These are phyloP conservation scores for Neofusicoccum umdonicola DNA, from an alignment of 2,329 filamentous ascomycete genomes.

Conservation along the genomic window DNA sequence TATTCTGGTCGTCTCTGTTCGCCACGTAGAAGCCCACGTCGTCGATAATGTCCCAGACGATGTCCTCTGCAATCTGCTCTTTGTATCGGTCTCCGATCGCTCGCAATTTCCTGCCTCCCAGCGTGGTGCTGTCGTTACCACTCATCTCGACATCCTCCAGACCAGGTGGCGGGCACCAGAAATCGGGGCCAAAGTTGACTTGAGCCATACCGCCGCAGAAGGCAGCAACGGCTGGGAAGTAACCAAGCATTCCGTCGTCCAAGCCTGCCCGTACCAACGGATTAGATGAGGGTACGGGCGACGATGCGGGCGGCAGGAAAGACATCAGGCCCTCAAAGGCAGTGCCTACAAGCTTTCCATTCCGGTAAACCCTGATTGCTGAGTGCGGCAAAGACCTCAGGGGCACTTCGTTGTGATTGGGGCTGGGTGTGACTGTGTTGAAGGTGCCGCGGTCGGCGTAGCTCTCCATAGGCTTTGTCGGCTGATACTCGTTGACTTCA, in stretches of 20 bases:
- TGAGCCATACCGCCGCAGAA: conserved; percentile 90
- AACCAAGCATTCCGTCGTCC: conserved; percentile 92
- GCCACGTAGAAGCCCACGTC: conserved; percentile 88
- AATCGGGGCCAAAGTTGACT: conserved; percentile 90
- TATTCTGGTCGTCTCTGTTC: conserved; percentile 45
- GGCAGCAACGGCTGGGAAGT: conserved; percentile 89
- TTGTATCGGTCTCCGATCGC: conserved; percentile 76
- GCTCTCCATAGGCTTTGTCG: conserved; percentile 80
- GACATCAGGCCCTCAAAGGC: conserved; percentile 84
- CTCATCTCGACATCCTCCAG: conserved; percentile 41
- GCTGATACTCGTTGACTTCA: conserved; percentile 85
- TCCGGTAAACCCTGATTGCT: conserved; percentile 87
- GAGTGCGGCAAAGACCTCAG: conserved; percentile 84
- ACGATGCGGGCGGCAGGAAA: conserved; percentile 87
- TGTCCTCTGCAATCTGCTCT: conserved; percentile 92
- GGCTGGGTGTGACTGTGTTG: conserved; percentile 70
- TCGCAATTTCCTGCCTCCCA: conserved; percentile 42
- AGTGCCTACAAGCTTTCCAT: conserved; percentile 80
- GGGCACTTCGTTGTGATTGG: conserved; percentile 70
- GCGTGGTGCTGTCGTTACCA: conserved; percentile 24
- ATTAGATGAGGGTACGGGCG: conserved; percentile 58
- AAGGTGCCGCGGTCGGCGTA: conserved; percentile 49
- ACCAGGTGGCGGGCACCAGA: conserved; percentile 79
- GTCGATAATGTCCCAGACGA: conserved; percentile 89
- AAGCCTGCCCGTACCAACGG: conserved; percentile 64